Evolutionary conservation across 2,329 filamentous ascomycete genomes (phyloP).

Genomic region (Ilyonectria mors-panacis): DNA sequence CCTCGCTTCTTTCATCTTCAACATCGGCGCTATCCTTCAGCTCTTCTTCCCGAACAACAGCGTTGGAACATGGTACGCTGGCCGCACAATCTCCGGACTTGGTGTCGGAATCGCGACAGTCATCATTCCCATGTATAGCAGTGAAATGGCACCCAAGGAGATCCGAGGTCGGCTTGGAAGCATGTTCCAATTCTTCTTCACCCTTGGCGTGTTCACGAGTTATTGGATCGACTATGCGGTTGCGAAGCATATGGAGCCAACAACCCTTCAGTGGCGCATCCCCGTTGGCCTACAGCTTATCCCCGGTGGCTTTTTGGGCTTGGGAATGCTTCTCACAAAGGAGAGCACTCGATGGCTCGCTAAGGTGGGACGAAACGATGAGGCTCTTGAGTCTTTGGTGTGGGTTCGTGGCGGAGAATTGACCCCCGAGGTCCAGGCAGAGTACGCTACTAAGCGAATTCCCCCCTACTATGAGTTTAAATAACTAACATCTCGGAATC

Average conservation of each 20-base stretch:
- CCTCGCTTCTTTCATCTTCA: constrained; percentile 60
- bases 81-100: constrained; percentile 54
- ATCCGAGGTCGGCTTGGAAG: constrained; percentile 60
- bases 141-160: constrained; percentile 63
- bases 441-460: constrained; percentile 42
- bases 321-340: constrained; percentile 64
- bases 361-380: constrained; percentile 60
- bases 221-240: constrained; percentile 66
- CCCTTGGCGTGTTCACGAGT: constrained; percentile 58
- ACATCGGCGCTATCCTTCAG: constrained; percentile 58
- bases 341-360: constrained; percentile 65
- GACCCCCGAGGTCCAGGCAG: constrained; percentile 51
- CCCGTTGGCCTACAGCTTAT: constrained; percentile 64
- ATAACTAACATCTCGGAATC: constrained; percentile 13
- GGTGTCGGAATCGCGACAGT: constrained; percentile 58
- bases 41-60: constrained; percentile 55
- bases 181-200: constrained; percentile 63
- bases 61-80: constrained; percentile 56
- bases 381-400: constrained; percentile 63
- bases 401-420: constrained; percentile 66
- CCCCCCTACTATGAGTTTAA: neutral
- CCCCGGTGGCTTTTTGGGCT: constrained; percentile 60
- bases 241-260: constrained; percentile 53
- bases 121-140: constrained; percentile 62
- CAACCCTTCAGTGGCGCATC: constrained; percentile 65